Conservation (phyloP, 1,284 basidiomycete genomes). For the Malassezia japonica region DNA sequence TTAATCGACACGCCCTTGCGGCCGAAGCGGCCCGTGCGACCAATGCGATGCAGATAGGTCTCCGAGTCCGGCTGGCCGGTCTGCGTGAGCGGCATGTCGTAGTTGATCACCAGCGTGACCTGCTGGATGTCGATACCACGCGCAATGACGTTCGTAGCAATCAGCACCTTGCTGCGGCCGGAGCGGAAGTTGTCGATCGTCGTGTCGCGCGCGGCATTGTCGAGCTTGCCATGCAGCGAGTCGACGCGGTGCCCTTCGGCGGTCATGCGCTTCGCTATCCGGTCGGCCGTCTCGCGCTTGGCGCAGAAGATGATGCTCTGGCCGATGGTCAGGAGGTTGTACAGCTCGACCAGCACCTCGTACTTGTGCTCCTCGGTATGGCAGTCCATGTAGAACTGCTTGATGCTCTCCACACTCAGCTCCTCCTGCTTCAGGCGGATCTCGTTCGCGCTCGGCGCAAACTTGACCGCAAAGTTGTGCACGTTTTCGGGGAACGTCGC, state of each 20-base stretch:
- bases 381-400: slow-evolving; percentile 92
- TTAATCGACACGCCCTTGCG: slow-evolving; percentile 47
- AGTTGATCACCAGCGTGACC: slow-evolving; percentile 74
- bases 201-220: slow-evolving; percentile 73
- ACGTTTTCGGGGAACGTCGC: slow-evolving; percentile 95
- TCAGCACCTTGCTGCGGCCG: slow-evolving; percentile 90
- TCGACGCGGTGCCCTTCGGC: slow-evolving; percentile 91
- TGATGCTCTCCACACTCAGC: slow-evolving; percentile 84
- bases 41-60: slow-evolving; percentile 96
- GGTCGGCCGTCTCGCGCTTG: slow-evolving; percentile 75
- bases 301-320: slow-evolving; percentile 92
- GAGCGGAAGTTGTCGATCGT: slow-evolving; percentile 93
- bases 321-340: slow-evolving; percentile 82
- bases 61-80: slow-evolving; percentile 70
- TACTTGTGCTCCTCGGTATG: slow-evolving; percentile 79
- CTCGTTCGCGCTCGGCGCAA: slow-evolving; percentile 89
- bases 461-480: slow-evolving; percentile 74
- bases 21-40: slow-evolving; percentile 50
- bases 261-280: slow-evolving; percentile 80
- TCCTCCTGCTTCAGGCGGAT: slow-evolving; percentile 92
- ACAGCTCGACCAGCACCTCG: slow-evolving; percentile 83
- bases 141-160: slow-evolving; percentile 97
- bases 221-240: slow-evolving; percentile 88
- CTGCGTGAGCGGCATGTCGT: slow-evolving; percentile 70
- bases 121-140: slow-evolving; percentile 97